Base-by-base conservation (phyloP, 2,329 filamentous ascomycete species). In the Botrytis medusae region DNA sequence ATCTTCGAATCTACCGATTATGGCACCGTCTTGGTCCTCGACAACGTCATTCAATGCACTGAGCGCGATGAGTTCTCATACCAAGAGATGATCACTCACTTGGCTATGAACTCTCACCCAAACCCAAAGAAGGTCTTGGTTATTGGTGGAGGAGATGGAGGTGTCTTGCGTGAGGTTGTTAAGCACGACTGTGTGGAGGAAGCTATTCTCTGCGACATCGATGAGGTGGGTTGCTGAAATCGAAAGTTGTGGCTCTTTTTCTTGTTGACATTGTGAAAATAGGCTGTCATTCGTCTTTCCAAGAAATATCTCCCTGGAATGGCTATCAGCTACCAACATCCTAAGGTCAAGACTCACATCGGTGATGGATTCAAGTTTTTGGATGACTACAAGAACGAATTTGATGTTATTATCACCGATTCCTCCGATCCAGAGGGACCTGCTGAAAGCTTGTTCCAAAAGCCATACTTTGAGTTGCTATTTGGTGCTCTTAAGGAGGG, bases 21-120 rank as follows among this genome's bases (percentile, higher is more conserved):
- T 84, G 96, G 96, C 84, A 97, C 91, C 82, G 95, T 98, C 75
- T 89, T 99, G 74, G 95, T 99, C 76, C 90, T 99, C 79, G 96
- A 99, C 89, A 98, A 98, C 83, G 96, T 98, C 83, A 97, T 99
- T 84, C 96, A 99, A 86, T 94, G 91, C 89, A 98, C 96, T 79
- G 96, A 99, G 90, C 92, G 95, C 78, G 94, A 99, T 83, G 96
- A 99, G 87, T 99, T 98, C 88, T 94, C 95, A 80, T 97, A 97
- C 90, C 96, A 99, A 88, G 96, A 99, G 90, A 99, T 99, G 96
- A 99, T 99, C 85, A 95, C 95, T 79, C 94, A 99, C 86, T 89
- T 99, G 79, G 96, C 94, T 85, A 94, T 99, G 92, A 96, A 97
- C 90, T 94, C 95, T 71, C 96, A 99, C 90, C 96, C 96, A 79